These are phyloP conservation scores for Trypanosoma theileri DNA, from an alignment of 208 protist species.

Conservation along the genomic window DNA sequence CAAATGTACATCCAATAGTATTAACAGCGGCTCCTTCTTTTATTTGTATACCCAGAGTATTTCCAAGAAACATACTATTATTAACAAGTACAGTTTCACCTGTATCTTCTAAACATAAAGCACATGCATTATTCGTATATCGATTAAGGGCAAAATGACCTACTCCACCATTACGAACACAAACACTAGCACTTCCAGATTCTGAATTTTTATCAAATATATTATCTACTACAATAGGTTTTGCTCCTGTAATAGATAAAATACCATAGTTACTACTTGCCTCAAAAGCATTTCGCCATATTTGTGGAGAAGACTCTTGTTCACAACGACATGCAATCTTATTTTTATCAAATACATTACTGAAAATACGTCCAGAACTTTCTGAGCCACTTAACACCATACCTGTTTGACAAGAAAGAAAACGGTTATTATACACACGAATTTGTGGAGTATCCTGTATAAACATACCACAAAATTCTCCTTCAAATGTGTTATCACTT, in stretches of 20 bases:
- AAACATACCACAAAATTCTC: constrained; percentile 20
- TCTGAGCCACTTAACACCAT: constrained; percentile 15
- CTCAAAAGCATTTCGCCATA: constrained; percentile 37
- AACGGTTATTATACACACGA: constrained; percentile 31
- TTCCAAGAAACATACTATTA: constrained; percentile 36
- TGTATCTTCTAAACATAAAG: constrained; percentile 24
- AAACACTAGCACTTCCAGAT: constrained; percentile 20
- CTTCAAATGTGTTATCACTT: constrained; percentile 21
- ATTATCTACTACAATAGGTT: constrained; percentile 33
- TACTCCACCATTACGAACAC: constrained; percentile 22
- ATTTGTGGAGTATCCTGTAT: constrained; percentile 6
- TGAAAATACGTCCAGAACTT: constrained; percentile 12
- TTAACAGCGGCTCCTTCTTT: constrained; percentile 13
- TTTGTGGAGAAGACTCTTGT: constrained; percentile 1
- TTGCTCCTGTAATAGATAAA: constrained; percentile 17
- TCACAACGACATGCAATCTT: constrained; percentile 23
- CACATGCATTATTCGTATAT: constrained; percentile 33
- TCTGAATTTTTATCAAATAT: constrained; percentile 25
- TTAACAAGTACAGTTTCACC: constrained; percentile 19
- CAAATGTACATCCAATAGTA: constrained; percentile 36
- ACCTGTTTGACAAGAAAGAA: constrained; percentile 27
- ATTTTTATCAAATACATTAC: constrained; percentile 38
- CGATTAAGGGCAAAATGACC: constrained; percentile 37
- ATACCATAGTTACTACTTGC: constrained; percentile 30
- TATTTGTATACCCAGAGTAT: constrained; percentile 24